Conservation (phyloP, 2,329 filamentous ascomycete species). For the Lojkania enalia region DNA sequence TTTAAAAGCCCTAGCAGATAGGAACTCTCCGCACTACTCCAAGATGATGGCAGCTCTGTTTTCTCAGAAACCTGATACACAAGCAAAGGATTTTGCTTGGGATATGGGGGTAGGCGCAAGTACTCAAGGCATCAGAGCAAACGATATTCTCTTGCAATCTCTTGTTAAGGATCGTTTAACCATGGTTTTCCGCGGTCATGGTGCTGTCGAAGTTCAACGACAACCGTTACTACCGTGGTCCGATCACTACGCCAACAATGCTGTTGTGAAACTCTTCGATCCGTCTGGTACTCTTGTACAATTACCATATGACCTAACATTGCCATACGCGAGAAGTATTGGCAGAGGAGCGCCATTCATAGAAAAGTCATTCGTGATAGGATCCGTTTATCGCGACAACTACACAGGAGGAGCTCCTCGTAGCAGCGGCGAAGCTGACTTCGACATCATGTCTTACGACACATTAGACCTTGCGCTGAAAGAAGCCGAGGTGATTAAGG, state of each 20-base stretch:
- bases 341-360: constrained; percentile 69
- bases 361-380: constrained; percentile 83
- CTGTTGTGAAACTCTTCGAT: constrained; percentile 80
- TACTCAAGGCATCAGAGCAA: constrained; percentile 39
- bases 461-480: constrained; percentile 82
- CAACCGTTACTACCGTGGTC: constrained; percentile 81
- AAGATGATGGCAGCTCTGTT: constrained; percentile 90
- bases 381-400: constrained; percentile 80
- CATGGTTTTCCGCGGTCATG: constrained; percentile 83
- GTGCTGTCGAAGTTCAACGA: constrained; percentile 78
- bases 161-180: constrained; percentile 74
- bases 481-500: constrained; percentile 92
- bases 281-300: constrained; percentile 85
- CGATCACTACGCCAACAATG: constrained; percentile 68
- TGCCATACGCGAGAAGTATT: constrained; percentile 83
- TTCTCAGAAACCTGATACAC: constrained; percentile 68
- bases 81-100: constrained; percentile 70
- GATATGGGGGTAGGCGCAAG: constrained; percentile 44
- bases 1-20: constrained; percentile 77
- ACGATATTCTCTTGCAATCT: constrained; percentile 69
- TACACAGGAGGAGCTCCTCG: constrained; percentile 78
- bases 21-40: constrained; percentile 82
- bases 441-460: constrained; percentile 88
- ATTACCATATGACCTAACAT: constrained; percentile 88
- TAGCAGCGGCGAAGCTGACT: constrained; percentile 87